phyloP scores from a whole-genome alignment of 371 early-diverging fungal species.

The Dinochytrium kinnereticum region DNA sequence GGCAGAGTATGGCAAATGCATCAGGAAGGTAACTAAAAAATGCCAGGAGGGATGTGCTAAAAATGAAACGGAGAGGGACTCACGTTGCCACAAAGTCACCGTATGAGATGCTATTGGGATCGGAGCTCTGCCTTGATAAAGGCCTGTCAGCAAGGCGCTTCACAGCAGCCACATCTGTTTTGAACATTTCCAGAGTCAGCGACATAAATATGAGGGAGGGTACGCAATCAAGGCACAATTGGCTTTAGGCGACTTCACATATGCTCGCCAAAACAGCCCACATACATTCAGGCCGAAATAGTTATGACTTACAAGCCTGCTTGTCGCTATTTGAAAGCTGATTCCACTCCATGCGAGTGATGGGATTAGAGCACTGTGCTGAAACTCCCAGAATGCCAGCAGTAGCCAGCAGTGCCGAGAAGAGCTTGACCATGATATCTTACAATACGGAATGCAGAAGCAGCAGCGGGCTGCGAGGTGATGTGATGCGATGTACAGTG shows the following conservation, averaged over 20 bases:
- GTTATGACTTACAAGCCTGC: slow-evolving; percentile 14
- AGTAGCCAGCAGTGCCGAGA: background rate
- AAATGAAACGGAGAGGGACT: no score
- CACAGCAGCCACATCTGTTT: slow-evolving; percentile 17
- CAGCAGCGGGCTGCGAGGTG: no score
- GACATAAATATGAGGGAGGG: background rate
- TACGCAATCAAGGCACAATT: no score
- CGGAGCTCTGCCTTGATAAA: slow-evolving; percentile 4
- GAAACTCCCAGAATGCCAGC: background rate
- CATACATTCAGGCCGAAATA: no score
- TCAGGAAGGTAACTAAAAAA: background rate
- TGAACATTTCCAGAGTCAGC: background rate
- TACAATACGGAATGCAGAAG: no score
- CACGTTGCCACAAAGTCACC: slow-evolving; percentile 15
- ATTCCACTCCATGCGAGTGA: slow-evolving; percentile 22
- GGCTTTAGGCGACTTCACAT: no score
- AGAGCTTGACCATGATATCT: no score
- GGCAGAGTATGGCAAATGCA: background rate
- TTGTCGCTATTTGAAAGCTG: slow-evolving; percentile 11
- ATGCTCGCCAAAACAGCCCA: background rate
- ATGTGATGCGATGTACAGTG: no score
- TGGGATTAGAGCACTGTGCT: slow-evolving; percentile 21
- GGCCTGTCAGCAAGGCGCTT: slow-evolving; percentile 18
- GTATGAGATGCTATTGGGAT: slow-evolving; percentile 5
- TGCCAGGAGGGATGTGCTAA: no score